Conservation (phyloP, 208 protist species). For the Trypanosoma vivax region DNA sequence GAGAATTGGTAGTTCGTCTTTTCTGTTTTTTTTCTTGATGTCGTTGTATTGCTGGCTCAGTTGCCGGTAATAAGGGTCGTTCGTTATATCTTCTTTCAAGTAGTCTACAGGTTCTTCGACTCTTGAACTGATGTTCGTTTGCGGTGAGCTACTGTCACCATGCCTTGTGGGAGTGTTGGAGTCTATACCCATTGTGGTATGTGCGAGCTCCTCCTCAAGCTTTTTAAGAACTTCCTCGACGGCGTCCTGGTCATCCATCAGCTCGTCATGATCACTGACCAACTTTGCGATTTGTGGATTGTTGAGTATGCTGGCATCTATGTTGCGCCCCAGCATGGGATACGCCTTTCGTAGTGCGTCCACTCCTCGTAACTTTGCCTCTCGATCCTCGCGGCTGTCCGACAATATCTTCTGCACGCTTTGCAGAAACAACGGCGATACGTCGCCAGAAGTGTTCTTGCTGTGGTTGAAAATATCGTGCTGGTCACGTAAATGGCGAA, state of each 20-base stretch:
- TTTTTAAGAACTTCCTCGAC: slow-evolving; percentile 19
- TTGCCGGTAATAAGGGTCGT: slow-evolving; percentile 13
- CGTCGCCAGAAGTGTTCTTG: neutral
- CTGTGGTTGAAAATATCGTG: slow-evolving; percentile 1
- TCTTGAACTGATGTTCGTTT: neutral
- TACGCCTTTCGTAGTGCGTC: slow-evolving; percentile 35
- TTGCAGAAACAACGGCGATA: slow-evolving; percentile 3
- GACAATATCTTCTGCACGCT: slow-evolving; percentile 5
- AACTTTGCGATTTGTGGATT: slow-evolving; percentile 49
- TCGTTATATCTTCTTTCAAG: slow-evolving; percentile 8
- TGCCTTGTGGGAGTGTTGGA: neutral
- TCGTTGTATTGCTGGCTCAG: neutral
- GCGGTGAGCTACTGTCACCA: neutral
- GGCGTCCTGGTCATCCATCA: slow-evolving; percentile 20
- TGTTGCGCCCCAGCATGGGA: slow-evolving; percentile 54
- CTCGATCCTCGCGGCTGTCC: slow-evolving; percentile 9
- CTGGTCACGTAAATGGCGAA: slow-evolving; percentile 13
- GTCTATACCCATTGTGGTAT: neutral
- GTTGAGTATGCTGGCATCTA: slow-evolving; percentile 45
- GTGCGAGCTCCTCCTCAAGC: slow-evolving; percentile 35
- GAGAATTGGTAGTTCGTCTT: neutral
- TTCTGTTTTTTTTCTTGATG: neutral
- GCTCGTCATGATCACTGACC: slow-evolving; percentile 36
- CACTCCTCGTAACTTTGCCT: slow-evolving; percentile 11
- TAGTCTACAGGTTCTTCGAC: neutral